Evolutionary conservation across 1,284 basidiomycete species (phyloP).

Genomic region (Puccinia hordei): DNA sequence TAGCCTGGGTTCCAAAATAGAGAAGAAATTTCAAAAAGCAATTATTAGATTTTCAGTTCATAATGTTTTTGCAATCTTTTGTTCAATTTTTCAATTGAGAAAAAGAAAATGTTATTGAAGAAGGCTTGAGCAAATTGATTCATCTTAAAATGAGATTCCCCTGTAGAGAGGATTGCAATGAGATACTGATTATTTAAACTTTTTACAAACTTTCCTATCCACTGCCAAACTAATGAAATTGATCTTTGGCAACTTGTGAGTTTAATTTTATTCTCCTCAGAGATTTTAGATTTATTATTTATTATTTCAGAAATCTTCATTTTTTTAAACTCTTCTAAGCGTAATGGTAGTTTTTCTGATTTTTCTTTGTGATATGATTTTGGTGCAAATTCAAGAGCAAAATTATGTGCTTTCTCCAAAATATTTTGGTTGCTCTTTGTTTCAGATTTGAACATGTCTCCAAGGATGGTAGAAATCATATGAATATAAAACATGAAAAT

Average conservation of each 20-base stretch:
- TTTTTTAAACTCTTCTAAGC: neutral
- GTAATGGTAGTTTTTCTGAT: neutral
- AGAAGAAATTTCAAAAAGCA: no score
- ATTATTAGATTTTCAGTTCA: no score
- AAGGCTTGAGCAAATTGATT: neutral
- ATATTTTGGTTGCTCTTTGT: neutral
- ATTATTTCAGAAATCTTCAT: no score
- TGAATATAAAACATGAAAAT: neutral
- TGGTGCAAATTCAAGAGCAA: neutral
- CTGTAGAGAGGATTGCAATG: neutral
- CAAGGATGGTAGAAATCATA: neutral
- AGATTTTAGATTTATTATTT: no score
- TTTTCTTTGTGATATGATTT: neutral
- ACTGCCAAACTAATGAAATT: neutral
- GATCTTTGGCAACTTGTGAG: neutral
- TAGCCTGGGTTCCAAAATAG: no score
- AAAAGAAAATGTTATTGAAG: constrained; percentile 2
- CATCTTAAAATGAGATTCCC: neutral
- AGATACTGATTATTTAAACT: neutral
- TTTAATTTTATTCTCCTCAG: neutral
- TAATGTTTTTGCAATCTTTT: neutral
- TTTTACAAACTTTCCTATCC: neutral
- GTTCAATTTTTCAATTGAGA: constrained; percentile 2
- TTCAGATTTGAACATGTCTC: neutral
- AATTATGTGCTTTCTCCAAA: neutral